Conservation (phyloP, 164 flowering plant species). For the Berberis thunbergii region DNA sequence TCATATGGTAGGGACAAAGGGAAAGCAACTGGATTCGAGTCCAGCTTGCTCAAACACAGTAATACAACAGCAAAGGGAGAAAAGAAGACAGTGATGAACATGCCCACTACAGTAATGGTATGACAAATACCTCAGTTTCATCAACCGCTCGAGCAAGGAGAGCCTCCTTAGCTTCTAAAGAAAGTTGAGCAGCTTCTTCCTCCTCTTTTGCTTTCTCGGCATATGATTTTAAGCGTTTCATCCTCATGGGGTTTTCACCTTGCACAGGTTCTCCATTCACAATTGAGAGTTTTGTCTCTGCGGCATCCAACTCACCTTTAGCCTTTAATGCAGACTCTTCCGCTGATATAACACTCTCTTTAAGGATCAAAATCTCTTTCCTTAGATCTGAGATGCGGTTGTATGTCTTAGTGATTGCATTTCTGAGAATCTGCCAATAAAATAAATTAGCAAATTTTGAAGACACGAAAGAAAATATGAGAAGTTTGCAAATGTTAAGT, state of each 20-base stretch:
- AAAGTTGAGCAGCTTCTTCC: conserved; percentile 53
- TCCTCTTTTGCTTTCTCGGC: conserved; percentile 66
- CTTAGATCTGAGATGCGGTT: conserved; percentile 84
- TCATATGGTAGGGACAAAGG: too few relatives aligned
- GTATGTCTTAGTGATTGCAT: conserved; percentile 79
- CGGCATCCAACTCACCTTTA: conserved; percentile 58
- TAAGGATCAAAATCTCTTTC: conserved; percentile 65
- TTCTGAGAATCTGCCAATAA: conserved; percentile 61
- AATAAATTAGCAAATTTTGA: neutral
- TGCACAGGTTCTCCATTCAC: conserved; percentile 90
- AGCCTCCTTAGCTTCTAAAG: conserved; percentile 89
- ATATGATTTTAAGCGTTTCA: conserved; percentile 64
- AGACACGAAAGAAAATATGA: neutral
- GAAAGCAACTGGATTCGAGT: too few relatives aligned
- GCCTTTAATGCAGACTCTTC: conserved; percentile 57
- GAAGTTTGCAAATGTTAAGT: too few relatives aligned
- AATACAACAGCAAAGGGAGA: too few relatives aligned
- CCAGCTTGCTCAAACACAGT: too few relatives aligned
- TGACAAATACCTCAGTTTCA: conserved; percentile 69
- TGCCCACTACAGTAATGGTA: neutral
- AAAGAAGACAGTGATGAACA: neutral
- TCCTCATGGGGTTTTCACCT: conserved; percentile 72
- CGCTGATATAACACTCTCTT: conserved; percentile 44
- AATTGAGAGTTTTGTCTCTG: conserved; percentile 73
- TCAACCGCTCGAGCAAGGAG: conserved; percentile 71